These are phyloP conservation scores for Yamadazyma oceani DNA, from an alignment of 1,139 yeast genomes.

Conservation along the genomic window DNA sequence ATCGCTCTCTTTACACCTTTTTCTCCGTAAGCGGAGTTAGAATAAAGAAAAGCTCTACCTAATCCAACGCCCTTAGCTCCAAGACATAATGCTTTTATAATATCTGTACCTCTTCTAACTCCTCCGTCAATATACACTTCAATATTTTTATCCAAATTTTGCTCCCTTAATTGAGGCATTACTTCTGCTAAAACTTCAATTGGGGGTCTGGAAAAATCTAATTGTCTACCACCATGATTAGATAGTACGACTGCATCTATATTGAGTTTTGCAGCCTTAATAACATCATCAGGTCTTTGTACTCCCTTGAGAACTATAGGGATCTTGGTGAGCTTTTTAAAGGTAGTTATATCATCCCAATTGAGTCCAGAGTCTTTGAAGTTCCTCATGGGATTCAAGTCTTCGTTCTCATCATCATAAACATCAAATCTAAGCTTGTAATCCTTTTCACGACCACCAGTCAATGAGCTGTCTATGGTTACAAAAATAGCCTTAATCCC, in stretches of 20 bases:
- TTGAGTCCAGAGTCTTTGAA: slow-evolving; percentile 17
- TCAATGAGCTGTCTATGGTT: slow-evolving; percentile 27
- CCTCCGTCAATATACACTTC: slow-evolving; percentile 57
- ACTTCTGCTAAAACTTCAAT: slow-evolving; percentile 50
- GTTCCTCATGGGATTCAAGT: slow-evolving; percentile 12
- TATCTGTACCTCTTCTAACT: slow-evolving; percentile 54
- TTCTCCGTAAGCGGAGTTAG: slow-evolving; percentile 51
- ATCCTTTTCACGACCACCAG: slow-evolving; percentile 29
- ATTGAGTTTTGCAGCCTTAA: slow-evolving; percentile 46
- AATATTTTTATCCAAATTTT: slow-evolving; percentile 33
- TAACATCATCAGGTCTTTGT: slow-evolving; percentile 51
- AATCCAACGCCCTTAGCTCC: slow-evolving; percentile 60
- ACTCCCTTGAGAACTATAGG: slow-evolving; percentile 52
- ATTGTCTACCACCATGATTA: slow-evolving; percentile 58
- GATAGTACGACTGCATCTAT: slow-evolving; percentile 53
- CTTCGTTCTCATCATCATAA: slow-evolving; percentile 10
- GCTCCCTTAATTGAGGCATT: slow-evolving; percentile 37
- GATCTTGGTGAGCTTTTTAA: slow-evolving; percentile 20
- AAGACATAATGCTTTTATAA: slow-evolving; percentile 52
- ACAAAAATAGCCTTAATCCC: slow-evolving; percentile 28
- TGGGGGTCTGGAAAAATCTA: slow-evolving; percentile 50
- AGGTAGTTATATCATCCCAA: slow-evolving; percentile 21
- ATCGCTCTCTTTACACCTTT: slow-evolving; percentile 46
- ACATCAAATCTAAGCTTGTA: slow-evolving; percentile 18
- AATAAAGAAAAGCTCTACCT: slow-evolving; percentile 50